Conservation (phyloP, 2,329 filamentous ascomycete species). For the Cyanodermella asteris region DNA sequence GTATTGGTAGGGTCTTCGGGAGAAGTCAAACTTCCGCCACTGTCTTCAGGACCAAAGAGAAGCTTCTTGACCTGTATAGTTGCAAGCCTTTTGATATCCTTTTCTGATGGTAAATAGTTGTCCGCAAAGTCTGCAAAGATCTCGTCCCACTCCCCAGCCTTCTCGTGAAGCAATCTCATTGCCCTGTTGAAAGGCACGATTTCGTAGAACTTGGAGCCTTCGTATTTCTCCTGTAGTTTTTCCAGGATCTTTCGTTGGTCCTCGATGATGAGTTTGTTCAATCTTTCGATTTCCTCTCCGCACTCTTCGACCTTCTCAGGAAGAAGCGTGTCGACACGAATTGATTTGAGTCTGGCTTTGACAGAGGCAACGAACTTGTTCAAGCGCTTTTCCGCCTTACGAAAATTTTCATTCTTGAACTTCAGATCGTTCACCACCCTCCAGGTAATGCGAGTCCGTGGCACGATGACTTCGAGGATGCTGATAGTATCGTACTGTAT, state of each 20-base stretch:
- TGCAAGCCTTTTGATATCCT: conserved; percentile 80
- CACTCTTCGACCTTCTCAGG: conserved; percentile 72
- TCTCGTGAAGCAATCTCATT: conserved; percentile 76
- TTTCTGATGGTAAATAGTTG: conserved; percentile 83
- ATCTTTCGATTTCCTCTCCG: conserved; percentile 54
- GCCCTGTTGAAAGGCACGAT: conserved; percentile 82
- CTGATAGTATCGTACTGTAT: conserved; percentile 88
- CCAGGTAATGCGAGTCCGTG: conserved; percentile 78
- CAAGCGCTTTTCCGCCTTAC: conserved; percentile 59
- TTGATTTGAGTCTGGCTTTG: conserved; percentile 60
- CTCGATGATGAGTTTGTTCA: conserved; percentile 61
- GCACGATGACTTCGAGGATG: conserved; percentile 83
- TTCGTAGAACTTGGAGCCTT: conserved; percentile 88
- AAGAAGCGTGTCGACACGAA: conserved; percentile 75
- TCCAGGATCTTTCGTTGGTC: conserved; percentile 54
- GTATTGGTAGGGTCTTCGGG: conserved; percentile 43
- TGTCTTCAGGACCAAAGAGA: conserved; percentile 70
- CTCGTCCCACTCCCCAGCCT: conserved; percentile 80
- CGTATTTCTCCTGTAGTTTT: conserved; percentile 74
- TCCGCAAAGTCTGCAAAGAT: conserved; percentile 78
- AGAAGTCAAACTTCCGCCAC: conserved; percentile 49
- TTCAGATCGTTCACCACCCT: conserved; percentile 87
- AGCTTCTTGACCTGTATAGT: conserved; percentile 86
- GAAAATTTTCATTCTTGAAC: conserved; percentile 81
- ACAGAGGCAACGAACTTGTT: conserved; percentile 76